Conservation (phyloP, 2,329 filamentous ascomycete species). For the Trichoderma afroharzianum region DNA sequence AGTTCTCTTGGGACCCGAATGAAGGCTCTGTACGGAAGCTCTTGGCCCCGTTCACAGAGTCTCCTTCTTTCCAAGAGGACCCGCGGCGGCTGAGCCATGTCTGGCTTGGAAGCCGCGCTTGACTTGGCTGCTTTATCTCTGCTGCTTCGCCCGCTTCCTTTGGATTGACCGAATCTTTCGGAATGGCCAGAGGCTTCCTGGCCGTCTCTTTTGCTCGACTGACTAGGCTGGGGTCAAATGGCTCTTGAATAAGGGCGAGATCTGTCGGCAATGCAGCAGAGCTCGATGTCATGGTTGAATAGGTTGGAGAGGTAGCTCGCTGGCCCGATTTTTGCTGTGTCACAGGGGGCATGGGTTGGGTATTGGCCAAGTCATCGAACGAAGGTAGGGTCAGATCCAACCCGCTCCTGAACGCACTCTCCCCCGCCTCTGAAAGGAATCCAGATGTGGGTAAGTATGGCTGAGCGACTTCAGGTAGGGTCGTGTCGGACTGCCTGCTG, state of each 20-base stretch:
- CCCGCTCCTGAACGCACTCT: conserved; percentile 27
- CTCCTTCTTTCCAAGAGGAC: conserved; percentile 26
- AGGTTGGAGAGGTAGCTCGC: conserved; percentile 24
- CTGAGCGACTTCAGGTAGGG: conserved; percentile 30
- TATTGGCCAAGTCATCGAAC: conserved; percentile 26
- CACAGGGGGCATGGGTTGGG: conserved; percentile 20
- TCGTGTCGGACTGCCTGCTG: conserved; percentile 27
- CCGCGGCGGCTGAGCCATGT: conserved; percentile 14
- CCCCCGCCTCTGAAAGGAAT: conserved; percentile 26
- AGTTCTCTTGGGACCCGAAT: conserved; percentile 37
- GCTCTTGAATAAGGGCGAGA: conserved; percentile 17
- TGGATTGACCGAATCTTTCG: too few relatives aligned
- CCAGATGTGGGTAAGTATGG: conserved; percentile 31
- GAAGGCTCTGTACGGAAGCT: conserved; percentile 30
- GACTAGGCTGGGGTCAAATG: conserved; percentile 15
- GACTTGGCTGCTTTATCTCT: conserved; percentile 26
- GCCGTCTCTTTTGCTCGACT: conserved; percentile 13
- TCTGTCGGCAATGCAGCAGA: conserved; percentile 32
- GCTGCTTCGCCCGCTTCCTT: conserved; percentile 25
- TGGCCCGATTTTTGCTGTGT: conserved; percentile 17
- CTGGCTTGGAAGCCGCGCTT: conserved; percentile 24
- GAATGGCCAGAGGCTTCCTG: conserved; percentile 20
- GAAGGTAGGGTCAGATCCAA: conserved; percentile 30
- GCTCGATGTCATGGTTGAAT: conserved; percentile 32
- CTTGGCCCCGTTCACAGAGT: conserved; percentile 22